A percentile compares a stretch with the other conserved stretches of the same genome.
Evolutionary conservation across 2,329 filamentous ascomycete species (phyloP).

Genomic region (Exophiala mesophila): DNA sequence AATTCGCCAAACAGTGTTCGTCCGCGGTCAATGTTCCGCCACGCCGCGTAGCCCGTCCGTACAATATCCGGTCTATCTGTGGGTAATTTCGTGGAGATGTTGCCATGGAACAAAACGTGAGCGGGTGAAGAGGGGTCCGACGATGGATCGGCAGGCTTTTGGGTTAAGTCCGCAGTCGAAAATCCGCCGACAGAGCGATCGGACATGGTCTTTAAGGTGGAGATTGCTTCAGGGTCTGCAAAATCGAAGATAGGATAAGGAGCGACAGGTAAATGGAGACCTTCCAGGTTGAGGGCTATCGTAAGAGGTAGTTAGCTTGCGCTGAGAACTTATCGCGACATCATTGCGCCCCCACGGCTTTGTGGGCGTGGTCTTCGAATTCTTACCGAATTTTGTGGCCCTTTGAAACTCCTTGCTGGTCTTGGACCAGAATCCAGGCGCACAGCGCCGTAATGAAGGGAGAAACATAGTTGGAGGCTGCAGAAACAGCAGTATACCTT

Average conservation of each 20-base stretch:
- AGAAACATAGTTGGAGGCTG: constrained; percentile 26
- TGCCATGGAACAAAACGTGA: constrained; percentile 79
- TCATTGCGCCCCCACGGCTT: too few species aligned
- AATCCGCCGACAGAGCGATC: constrained; percentile 83
- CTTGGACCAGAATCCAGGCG: constrained; percentile 27
- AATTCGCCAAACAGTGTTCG: constrained; percentile 79
- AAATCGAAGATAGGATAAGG: constrained; percentile 27
- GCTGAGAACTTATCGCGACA: too few species aligned
- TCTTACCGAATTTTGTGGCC: constrained; percentile 26
- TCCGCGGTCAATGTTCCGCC: constrained; percentile 72
- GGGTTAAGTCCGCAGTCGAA: constrained; percentile 69
- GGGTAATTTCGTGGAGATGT: constrained; percentile 81
- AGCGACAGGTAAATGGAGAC: constrained; percentile 14
- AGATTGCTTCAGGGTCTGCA: constrained; percentile 35
- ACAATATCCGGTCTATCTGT: constrained; percentile 67
- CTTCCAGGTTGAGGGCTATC: constrained; percentile 28
- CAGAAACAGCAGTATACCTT: too few species aligned
- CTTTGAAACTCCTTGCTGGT: constrained; percentile 24
- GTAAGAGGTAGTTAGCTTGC: too few species aligned
- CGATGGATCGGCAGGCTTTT: constrained; percentile 46
- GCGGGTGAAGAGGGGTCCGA: constrained; percentile 41
- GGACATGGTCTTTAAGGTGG: constrained; percentile 68
- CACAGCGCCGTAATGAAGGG: constrained; percentile 21
- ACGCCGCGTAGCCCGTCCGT: constrained; percentile 82
- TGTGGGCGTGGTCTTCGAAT: too few species aligned